Evolutionary conservation across 73 alveolate species (phyloP), one percentile per base, ranked within the genome.

Genomic region (Symbiodinium natans): DNA sequence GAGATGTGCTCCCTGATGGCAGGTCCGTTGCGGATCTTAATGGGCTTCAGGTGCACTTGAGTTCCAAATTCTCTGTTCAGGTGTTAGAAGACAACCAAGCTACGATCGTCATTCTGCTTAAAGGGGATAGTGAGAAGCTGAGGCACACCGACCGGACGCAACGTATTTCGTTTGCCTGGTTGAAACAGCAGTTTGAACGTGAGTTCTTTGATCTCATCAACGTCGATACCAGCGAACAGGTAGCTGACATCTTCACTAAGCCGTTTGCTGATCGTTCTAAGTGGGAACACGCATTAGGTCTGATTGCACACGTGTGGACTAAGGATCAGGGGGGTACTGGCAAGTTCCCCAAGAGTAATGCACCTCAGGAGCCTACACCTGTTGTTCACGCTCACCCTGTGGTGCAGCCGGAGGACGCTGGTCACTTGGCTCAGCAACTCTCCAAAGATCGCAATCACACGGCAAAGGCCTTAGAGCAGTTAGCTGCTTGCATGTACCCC

Each of bases 11-110:
- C n/a, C 27, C 11, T 38, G 90, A 34, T 17, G 63, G 63, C n/a
- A 29, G n/a, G 23, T 11, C 40, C 10, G 90, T 82, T 0, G 90
- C 90, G 2, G n/a, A 82, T 40, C 6, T 82, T 17, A 82, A 82
- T 40, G 0, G 46, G 3, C 41, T 82, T 0, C 34, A 82, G 1
- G 39, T 82, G 0, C 54, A 39, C 38, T 19, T 41, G 7, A 27
- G 71, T 17, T 34, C n/a, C 0, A 38, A n/a, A 5, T 82, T 82
- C 41, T 3, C 9, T 6, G 90, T 39, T 3, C 54, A 39, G 31
- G 38, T 82, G 8, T 3, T 82, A 40, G 90, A 82, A 41, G 90
- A 82, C 15, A 82, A 82, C 68, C 90, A 83, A 9, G 92, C 92
- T 33, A 83, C 92, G 1, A 83, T 41, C 3, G 42, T 75, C 13